Percentiles rank a stretch among this genome's conserved stretches.
Evolutionary conservation across 495 filamentous ascomycete genomes (phyloP).

Genomic region (Neurospora pannonica): DNA sequence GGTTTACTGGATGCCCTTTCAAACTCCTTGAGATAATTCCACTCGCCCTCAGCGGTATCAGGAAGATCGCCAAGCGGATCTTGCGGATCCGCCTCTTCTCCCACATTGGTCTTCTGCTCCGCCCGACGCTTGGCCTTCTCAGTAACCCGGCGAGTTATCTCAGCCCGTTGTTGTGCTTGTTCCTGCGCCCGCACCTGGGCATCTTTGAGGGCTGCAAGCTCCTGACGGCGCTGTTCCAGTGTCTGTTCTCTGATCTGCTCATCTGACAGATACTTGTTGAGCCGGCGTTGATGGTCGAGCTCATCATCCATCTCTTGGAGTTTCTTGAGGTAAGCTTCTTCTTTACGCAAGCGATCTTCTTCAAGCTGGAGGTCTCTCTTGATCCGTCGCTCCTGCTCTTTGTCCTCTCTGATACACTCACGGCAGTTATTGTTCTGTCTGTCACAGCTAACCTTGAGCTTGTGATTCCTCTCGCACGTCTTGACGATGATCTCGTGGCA

Average conservation of each 20-base stretch:
- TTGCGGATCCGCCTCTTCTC: not conserved
- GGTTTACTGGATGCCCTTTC: constrained; percentile 41
- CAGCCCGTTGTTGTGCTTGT: constrained; percentile 5
- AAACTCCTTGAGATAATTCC: constrained; percentile 49
- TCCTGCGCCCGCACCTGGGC: constrained; percentile 2
- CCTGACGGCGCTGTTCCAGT: constrained; percentile 31
- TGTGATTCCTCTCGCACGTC: constrained; percentile 47
- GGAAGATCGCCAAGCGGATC: not conserved
- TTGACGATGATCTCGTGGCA: constrained; percentile 41
- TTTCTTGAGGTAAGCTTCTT: constrained; percentile 38
- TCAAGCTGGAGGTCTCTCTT: constrained; percentile 48
- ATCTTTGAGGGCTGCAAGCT: constrained; percentile 17
- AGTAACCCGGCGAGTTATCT: not conserved
- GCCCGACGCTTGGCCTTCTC: not conserved
- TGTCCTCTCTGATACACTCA: constrained; percentile 43
- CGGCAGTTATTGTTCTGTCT: constrained; percentile 28
- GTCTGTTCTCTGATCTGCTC: constrained; percentile 34
- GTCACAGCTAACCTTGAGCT: constrained; percentile 21
- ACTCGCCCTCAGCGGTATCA: constrained; percentile 38
- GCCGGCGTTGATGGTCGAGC: constrained; percentile 41
- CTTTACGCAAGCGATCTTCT: constrained; percentile 36
- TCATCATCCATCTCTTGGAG: constrained; percentile 51
- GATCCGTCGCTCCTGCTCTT: constrained; percentile 32
- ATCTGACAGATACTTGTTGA: constrained; percentile 35
- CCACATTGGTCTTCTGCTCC: not conserved